Base-by-base conservation (phyloP, 306 rosid species). In the Sechiopsis laciniata region DNA sequence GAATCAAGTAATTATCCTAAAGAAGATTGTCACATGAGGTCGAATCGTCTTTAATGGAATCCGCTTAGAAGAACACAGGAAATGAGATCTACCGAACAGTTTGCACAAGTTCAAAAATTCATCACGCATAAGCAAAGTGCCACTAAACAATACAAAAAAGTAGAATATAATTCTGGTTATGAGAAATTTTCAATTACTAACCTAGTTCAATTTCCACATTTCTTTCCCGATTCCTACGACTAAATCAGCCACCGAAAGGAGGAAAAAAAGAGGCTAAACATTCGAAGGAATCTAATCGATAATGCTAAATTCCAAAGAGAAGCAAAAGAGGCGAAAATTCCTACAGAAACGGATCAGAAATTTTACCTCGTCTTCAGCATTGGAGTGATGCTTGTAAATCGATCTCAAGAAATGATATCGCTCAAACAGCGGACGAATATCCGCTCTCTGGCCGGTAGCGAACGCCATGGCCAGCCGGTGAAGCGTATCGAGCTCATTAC, bases 341-440 rank as follows among this genome's bases (percentile, higher is more conserved):
- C 24, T 51, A 66, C 26, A 55, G 26, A 83, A 42, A 75, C 0
- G 71, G 72, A 78, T 53, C 26, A 42, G 79, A 83, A 79, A 81
- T 60, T 48, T 74, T 46, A 94, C 99, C 99, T 95, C 97, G 78
- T 95, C 99, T 85, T 95, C 99, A 29, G 97, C 99, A 95, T 86
- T 88, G 91, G 88, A 86, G 83, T 95, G 97, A 80, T 91, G 91
- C 81, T 85, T 87, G 78, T 91, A 95, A 75, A 95, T 88, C 74
- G 95, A 89, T 78, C 90, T 87, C 67, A 95, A 78, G 74, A 95
- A 95, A 95, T 77, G 92, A 70, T 91, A 95, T 53, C 86, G 89
- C 40, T 89, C 89, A 35, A 78, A 83, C 57, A 95, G 81, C 6
- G 99, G 90, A 54, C 68, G 79, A 62, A 95, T 86, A 69, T 95